Evolutionary conservation across 352 stramenopile genomes (phyloP).

Genomic region (Pythium aquatile): DNA sequence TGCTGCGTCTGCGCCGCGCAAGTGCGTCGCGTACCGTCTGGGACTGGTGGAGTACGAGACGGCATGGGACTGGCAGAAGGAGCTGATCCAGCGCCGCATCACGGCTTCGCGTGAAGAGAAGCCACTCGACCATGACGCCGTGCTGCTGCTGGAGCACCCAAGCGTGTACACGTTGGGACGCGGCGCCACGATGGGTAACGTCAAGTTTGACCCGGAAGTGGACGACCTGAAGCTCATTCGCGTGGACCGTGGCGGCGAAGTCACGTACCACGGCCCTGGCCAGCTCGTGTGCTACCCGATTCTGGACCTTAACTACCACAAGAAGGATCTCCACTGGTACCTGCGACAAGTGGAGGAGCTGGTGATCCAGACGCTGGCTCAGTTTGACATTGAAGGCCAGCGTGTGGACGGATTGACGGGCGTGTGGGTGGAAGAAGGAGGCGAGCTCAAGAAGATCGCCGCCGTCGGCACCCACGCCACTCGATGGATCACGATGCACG

Average conservation of each 20-base stretch:
- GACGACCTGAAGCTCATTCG: constrained; percentile 90
- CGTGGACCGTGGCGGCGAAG: constrained; percentile 98
- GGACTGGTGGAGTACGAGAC: constrained; percentile 80
- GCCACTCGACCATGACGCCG: constrained; percentile 78
- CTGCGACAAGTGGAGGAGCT: constrained; percentile 95
- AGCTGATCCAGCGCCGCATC: constrained; percentile 82
- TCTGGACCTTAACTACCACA: constrained; percentile 93
- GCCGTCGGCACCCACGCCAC: constrained; percentile 95
- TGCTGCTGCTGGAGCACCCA: constrained; percentile 92
- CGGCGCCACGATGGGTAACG: constrained; percentile 75
- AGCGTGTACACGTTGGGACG: constrained; percentile 97
- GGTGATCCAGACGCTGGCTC: constrained; percentile 90
- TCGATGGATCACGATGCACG: constrained; percentile 98
- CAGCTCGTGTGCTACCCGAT: constrained; percentile 98
- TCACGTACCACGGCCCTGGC: constrained; percentile 98
- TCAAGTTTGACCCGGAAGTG: constrained; percentile 50
- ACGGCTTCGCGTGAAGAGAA: constrained; percentile 40
- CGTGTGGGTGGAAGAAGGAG: constrained; percentile 93
- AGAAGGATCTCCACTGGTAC: constrained; percentile 98
- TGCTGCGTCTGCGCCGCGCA: constrained; percentile 23
- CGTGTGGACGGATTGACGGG: constrained; percentile 92
- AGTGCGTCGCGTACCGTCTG: constrained; percentile 68
- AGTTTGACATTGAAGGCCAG: constrained; percentile 86
- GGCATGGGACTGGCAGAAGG: constrained; percentile 86
- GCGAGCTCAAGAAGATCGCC: constrained; percentile 93